Conservation (phyloP, 164 flowering plant species). For the Vitis cinerea region DNA sequence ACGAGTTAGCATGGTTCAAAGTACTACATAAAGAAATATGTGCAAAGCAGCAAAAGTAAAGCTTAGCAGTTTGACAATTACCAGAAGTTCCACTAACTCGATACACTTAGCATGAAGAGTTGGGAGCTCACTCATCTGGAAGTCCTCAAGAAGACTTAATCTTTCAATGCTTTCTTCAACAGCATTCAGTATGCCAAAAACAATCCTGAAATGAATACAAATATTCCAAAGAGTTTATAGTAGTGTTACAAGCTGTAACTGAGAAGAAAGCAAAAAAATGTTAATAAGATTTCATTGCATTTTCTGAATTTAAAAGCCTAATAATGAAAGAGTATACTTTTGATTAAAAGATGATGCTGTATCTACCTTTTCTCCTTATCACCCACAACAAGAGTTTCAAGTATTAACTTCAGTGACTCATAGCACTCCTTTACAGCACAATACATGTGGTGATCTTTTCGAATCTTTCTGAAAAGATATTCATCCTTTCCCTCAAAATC, state of each 20-base stretch:
- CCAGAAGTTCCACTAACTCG: constrained; percentile 72
- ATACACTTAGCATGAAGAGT: constrained; percentile 50
- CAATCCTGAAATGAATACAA: constrained; percentile 39
- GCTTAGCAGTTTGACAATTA: constrained; percentile 25
- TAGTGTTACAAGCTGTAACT: background rate
- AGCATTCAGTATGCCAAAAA: constrained; percentile 50
- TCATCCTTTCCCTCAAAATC: constrained; percentile 74
- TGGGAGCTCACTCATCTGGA: constrained; percentile 68
- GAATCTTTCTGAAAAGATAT: constrained; percentile 53
- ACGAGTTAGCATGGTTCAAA: constrained; percentile 4
- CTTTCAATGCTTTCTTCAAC: constrained; percentile 60
- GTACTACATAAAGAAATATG: background rate
- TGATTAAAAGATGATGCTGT: background rate
- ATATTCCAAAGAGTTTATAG: constrained; percentile 3
- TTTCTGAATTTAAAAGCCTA: no score
- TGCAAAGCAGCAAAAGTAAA: background rate
- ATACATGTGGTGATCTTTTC: constrained; percentile 66
- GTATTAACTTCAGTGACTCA: constrained; percentile 65
- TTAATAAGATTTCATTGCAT: no score
- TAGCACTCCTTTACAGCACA: constrained; percentile 83
- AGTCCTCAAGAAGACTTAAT: constrained; percentile 60
- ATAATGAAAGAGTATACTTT: no score
- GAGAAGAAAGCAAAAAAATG: constrained; percentile 2
- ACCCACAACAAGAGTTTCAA: constrained; percentile 67
- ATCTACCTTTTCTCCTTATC: constrained; percentile 73